These are phyloP conservation scores for Urochloa ruziziensis DNA, from an alignment of 176 grass and related monocot species.

Conservation along the genomic window DNA sequence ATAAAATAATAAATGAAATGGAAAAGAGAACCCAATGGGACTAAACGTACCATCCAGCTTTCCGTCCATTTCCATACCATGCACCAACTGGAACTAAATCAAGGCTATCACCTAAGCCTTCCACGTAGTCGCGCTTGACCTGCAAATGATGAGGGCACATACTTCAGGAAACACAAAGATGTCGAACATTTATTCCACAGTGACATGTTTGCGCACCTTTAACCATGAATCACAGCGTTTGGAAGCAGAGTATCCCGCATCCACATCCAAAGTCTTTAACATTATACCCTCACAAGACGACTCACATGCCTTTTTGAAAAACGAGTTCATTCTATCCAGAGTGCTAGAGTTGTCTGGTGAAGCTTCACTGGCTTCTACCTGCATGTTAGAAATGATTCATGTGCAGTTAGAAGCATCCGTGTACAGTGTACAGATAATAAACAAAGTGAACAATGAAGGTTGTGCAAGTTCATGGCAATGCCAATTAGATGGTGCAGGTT, in stretches of 20 bases:
- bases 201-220: slow-evolving; percentile 52
- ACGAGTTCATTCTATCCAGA: slow-evolving; percentile 61
- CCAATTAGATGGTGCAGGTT: neutral
- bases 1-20: neutral
- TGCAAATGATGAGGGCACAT: slow-evolving; percentile 27
- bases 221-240: slow-evolving; percentile 88
- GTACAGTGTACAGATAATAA: slow-evolving; percentile 18
- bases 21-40: neutral
- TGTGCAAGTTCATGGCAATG: slow-evolving; percentile 19
- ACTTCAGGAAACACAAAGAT: slow-evolving; percentile 20
- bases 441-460: slow-evolving; percentile 7
- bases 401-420: neutral
- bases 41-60: slow-evolving; percentile 83
- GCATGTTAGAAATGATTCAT: slow-evolving; percentile 34
- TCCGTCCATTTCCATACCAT: slow-evolving; percentile 94
- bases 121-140: slow-evolving; percentile 96
- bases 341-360: slow-evolving; percentile 51
- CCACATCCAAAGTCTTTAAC: slow-evolving; percentile 89
- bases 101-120: slow-evolving; percentile 87
- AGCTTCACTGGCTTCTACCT: slow-evolving; percentile 80
- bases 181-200: neutral
- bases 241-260: slow-evolving; percentile 89
- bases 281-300: slow-evolving; percentile 97
- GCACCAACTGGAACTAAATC: slow-evolving; percentile 90
- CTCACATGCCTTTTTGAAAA: slow-evolving; percentile 74